Percentiles rank a stretch among this genome's conserved stretches.
Evolutionary conservation across 208 protist species (phyloP).

Genomic region (Crithidia bombi): DNA sequence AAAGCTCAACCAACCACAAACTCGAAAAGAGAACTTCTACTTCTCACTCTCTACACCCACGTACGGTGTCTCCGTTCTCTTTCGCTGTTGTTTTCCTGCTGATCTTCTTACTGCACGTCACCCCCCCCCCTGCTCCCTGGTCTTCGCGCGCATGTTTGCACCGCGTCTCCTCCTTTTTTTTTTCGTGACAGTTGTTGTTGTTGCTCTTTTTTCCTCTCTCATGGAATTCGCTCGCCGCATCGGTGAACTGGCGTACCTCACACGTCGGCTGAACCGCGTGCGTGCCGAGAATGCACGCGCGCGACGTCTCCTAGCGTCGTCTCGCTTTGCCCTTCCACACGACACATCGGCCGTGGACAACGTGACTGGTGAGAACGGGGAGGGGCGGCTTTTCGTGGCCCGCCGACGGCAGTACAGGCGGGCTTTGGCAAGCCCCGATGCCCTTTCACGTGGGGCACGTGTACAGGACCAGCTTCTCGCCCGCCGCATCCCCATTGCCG

Average conservation of each 20-base stretch:
- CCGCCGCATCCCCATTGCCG: conserved; percentile 60
- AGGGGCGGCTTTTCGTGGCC: neutral
- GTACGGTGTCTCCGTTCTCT: too few species aligned
- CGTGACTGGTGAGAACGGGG: neutral
- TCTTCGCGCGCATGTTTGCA: too few species aligned
- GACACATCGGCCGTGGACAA: neutral
- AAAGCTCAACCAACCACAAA: too few species aligned
- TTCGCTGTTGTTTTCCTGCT: too few species aligned
- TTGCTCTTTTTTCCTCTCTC: too few species aligned
- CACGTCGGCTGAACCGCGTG: conserved; percentile 22
- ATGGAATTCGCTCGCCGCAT: conserved; percentile 36
- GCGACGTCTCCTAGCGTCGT: conserved; percentile 1
- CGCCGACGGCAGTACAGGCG: neutral
- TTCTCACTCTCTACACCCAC: too few species aligned
- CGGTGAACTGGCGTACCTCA: conserved; percentile 23
- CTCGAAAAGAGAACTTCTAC: too few species aligned
- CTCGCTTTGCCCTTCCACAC: neutral
- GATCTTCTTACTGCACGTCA: too few species aligned
- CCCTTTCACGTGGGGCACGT: neutral
- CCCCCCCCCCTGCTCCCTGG: too few species aligned
- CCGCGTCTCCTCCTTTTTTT: too few species aligned
- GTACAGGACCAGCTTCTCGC: conserved; percentile 65
- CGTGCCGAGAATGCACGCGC: conserved; percentile 17
- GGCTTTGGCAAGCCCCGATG: neutral
- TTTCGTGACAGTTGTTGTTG: too few species aligned